phyloP scores from a whole-genome alignment of 148 eudicot genomes.

The Rhododendron ovatum region DNA sequence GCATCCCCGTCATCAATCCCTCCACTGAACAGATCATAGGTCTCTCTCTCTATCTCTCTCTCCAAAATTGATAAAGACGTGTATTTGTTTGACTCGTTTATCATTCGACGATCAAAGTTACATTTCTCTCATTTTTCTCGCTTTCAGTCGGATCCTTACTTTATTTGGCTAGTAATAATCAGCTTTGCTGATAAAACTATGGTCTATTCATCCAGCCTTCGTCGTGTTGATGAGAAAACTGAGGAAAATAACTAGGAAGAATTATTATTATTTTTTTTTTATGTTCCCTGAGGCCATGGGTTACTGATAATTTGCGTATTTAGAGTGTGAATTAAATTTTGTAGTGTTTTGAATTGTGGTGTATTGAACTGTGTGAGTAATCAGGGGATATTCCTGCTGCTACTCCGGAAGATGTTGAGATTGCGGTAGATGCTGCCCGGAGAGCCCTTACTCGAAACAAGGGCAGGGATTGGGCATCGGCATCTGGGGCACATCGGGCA shows the following conservation, averaged over 20 bases:
- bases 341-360: not conserved
- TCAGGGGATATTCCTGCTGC: conserved; percentile 95
- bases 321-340: not conserved
- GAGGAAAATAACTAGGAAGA: not conserved
- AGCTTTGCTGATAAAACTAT: not conserved
- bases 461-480: conserved; percentile 73
- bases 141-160: not conserved
- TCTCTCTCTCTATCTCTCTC: conserved; percentile 16
- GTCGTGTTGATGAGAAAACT: not conserved
- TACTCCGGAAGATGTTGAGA: conserved; percentile 81
- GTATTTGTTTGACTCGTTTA: not conserved
- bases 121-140: not conserved
- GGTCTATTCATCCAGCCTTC: not conserved
- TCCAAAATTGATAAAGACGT: too few species aligned
- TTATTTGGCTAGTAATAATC: not conserved
- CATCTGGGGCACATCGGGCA: conserved; percentile 89
- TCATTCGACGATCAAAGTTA: not conserved
- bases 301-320: not conserved
- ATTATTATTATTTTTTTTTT: not conserved
- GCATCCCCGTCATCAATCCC: conserved; percentile 75
- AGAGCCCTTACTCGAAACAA: conserved; percentile 55
- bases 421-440: conserved; percentile 86
- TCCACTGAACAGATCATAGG: conserved; percentile 81
- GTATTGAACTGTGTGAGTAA: conserved; percentile 2
- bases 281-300: not conserved